Evolutionary conservation across 2,329 filamentous ascomycete species (phyloP).

Genomic region (Fusarium sp.): DNA sequence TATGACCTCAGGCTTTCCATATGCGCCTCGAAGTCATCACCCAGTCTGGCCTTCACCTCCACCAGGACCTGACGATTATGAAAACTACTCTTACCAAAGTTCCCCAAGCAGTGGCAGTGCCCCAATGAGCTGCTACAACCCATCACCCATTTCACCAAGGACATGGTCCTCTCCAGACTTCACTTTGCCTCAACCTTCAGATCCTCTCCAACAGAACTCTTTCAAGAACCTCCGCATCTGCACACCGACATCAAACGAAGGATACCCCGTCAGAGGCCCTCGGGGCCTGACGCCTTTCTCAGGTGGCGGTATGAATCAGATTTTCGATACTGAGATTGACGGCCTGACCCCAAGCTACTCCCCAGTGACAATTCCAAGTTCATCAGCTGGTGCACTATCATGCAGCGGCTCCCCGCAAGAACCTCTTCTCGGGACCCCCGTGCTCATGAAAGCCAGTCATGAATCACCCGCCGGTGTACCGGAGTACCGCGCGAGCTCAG

Average conservation of each 20-base stretch:
- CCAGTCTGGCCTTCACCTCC: constrained; percentile 51
- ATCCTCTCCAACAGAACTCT: constrained; percentile 34
- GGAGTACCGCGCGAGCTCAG: constrained; percentile 11
- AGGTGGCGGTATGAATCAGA: constrained; percentile 18
- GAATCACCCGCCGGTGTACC: constrained; percentile 2
- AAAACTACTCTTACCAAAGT: constrained; percentile 49
- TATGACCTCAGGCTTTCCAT: constrained; percentile 38
- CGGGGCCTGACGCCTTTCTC: constrained; percentile 34
- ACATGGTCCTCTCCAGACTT: constrained; percentile 48
- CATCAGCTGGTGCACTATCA: constrained; percentile 28
- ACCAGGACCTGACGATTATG: constrained; percentile 49
- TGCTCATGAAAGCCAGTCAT: constrained; percentile 23
- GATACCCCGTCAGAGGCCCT: constrained; percentile 23
- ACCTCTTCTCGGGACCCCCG: constrained; percentile 18
- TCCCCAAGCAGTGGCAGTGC: constrained; percentile 44
- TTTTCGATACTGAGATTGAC: constrained; percentile 32
- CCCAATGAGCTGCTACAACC: constrained; percentile 40
- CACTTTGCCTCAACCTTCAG: constrained; percentile 29
- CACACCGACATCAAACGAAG: constrained; percentile 40
- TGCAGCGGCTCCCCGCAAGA: constrained; percentile 34
- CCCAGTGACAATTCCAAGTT: constrained; percentile 13
- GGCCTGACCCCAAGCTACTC: constrained; percentile 23
- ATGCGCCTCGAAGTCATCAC: constrained; percentile 33
- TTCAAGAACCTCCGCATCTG: constrained; percentile 35
- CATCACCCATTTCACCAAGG: constrained; percentile 46